phyloP scores from a whole-genome alignment of 2,329 filamentous ascomycete genomes.

The Colletotrichum nymphaeae region DNA sequence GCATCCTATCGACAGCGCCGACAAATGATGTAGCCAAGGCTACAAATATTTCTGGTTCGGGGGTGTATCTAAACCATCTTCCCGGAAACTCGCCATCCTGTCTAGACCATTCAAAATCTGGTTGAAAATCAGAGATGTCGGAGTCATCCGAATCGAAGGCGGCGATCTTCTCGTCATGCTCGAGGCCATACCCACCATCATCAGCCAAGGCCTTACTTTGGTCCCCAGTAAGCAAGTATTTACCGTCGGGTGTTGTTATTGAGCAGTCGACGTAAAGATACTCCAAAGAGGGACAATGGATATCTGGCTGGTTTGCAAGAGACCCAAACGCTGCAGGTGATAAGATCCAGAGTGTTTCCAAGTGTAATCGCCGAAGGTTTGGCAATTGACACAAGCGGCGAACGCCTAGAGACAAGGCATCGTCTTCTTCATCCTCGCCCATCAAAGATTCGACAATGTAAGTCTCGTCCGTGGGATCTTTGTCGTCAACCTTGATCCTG shows the following conservation, averaged over 20 bases:
- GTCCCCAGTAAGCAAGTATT: not conserved
- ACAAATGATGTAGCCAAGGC: not conserved
- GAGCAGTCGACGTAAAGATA: not conserved
- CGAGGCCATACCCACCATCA: not conserved
- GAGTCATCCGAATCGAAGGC: not conserved
- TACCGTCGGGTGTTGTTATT: not conserved
- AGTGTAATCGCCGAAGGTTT: not conserved
- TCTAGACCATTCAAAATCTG: not conserved
- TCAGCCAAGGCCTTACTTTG: not conserved
- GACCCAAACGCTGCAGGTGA: not conserved
- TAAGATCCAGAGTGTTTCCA: not conserved
- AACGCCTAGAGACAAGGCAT: not conserved
- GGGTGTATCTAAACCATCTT: not conserved
- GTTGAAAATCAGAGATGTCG: not conserved
- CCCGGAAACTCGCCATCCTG: not conserved
- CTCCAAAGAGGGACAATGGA: not conserved
- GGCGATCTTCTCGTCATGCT: not conserved
- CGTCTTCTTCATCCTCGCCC: not conserved
- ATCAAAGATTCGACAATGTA: not conserved
- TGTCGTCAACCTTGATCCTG: conserved; percentile 1
- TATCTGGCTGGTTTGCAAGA: not conserved
- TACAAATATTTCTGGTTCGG: not conserved
- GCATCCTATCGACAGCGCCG: not conserved
- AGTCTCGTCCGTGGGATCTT: not conserved
- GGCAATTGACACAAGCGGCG: not conserved